Percentiles rank a stretch among this genome's conserved stretches.
phyloP scores from a whole-genome alignment of 805 yeast species.

The Sugiyamaella floridensis region DNA sequence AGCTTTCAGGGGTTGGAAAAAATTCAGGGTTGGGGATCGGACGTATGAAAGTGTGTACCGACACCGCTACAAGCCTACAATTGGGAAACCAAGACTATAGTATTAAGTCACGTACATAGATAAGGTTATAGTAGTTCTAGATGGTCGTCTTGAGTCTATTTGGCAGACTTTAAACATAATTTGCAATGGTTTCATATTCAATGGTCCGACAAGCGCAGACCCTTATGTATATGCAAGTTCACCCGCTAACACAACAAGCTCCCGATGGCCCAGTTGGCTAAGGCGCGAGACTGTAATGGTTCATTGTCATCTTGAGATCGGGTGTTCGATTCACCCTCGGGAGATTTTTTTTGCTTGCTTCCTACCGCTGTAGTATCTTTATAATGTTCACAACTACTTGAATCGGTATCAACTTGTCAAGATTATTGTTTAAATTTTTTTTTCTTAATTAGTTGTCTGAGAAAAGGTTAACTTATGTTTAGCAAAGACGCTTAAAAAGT shows the following conservation, averaged over 20 bases:
- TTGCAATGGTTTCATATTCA: not conserved
- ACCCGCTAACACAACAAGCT: conserved; percentile 3
- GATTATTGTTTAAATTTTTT: not conserved
- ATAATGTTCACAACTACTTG: not conserved
- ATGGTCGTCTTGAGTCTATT: too few relatives aligned
- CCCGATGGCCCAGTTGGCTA: conserved; percentile 24
- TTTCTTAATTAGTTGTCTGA: too few relatives aligned
- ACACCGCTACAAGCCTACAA: too few relatives aligned
- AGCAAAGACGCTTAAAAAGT: too few relatives aligned
- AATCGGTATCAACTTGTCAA: not conserved
- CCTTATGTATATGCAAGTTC: not conserved
- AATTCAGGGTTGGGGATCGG: not conserved
- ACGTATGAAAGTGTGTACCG: too few relatives aligned
- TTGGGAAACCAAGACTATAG: too few relatives aligned
- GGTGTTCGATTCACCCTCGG: conserved; percentile 25
- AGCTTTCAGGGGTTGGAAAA: not conserved
- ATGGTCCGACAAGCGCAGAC: not conserved
- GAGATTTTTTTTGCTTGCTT: conserved; percentile 14
- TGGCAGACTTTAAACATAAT: too few relatives aligned
- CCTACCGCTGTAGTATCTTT: not conserved
- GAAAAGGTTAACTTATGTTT: too few relatives aligned
- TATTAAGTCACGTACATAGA: too few relatives aligned
- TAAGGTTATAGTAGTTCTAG: too few relatives aligned
- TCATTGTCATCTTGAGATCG: conserved; percentile 22
- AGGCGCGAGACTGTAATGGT: conserved; percentile 23